Evolutionary conservation across 306 rosid species (phyloP), one percentile per base, ranked within the genome.

Genomic region (Carpinus fangiana): DNA sequence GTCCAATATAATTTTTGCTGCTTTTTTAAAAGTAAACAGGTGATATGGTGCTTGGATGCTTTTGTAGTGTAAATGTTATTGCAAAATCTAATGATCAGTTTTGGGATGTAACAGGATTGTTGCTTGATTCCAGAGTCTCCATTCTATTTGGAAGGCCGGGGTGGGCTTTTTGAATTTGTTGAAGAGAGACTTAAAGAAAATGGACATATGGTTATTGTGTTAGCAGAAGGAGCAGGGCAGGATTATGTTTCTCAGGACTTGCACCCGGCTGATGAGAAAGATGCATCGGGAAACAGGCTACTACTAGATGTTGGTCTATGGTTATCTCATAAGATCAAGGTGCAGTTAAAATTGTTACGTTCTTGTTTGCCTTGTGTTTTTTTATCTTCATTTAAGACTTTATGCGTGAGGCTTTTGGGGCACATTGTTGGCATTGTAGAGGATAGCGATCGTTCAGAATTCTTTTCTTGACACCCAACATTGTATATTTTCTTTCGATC

Each of bases 201-300:
- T 87, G 97, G 98, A 56, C 98, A 95, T 81, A 73, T 95, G 76
- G 97, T 95, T 78, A 90, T 95, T 76, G 98, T 92, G 59, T 66
- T 95, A 84, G 98, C 98, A 64, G 98, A 92, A 88, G 98, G 98
- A 82, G 97, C 98, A 43, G 97, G 98, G 66, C 93, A 92, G 84
- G 97, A 92, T 48, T 87, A 86, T 82, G 70, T 90, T 84, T 88
- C 92, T 65, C 85, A 80, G 70, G 97, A 92, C 36, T 76, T 80
- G 84, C 79, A 71, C 11, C 76, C 85, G 4, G 78, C 54, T 55
- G 85, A 54, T 50, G 77, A 75, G 80, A 94, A 88, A 77, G 97
- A 94, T 85, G 97, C 98, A 71, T 94, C 98, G 0, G 97, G 98
- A 82, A 94, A 90, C 85, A 90, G 75, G 84, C 91, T 92, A 60